Evolutionary conservation across 345 rosid species (phyloP), one percentile per base, ranked within the genome.

Genomic region (Aurinia saxatilis): DNA sequence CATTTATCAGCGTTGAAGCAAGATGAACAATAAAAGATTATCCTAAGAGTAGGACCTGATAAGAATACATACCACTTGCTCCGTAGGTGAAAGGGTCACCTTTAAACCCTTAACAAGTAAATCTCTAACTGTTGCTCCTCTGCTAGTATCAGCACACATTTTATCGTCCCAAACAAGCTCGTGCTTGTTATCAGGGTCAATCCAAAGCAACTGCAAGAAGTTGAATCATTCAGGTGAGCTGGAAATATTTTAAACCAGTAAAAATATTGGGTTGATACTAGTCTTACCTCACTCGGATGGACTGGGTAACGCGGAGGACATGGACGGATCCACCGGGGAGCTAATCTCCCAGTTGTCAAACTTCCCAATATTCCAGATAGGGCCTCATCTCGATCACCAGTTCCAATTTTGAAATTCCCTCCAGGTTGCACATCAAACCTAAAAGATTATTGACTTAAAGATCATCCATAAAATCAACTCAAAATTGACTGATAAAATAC

Each of bases 71-170:
- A 93, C 99, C 82, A 87, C 96, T 54, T 85, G 88, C 69, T 87
- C 92, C 15, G 82, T 59, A 48, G 95, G 99, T 30, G 82, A 81
- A 49, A 93, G 79, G 40, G 96, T 75, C 59, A 86, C 91, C 82
- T 82, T 87, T 63, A 85, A 68, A 69, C 96, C 97, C 80, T 86
- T 87, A 37, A 79, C 78, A 77, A 93, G 87, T 60, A 87, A 75
- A 79, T 86, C 96, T 62, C 88, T 82, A 38, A 93, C 88, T 17
- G 88, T 87, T 36, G 92, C 90, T 44, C 92, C 96, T 77, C 87
- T 84, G 81, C 97, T 87, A 15, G 96, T 90, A 82, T 93, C 96
- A 58, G 95, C 99, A 81, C 99, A 93, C 97, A 93, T 93, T 45
- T 92, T 84, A 49, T 83, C 81, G 64, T 93, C 99, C 99, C 99